Evolutionary conservation across 78 protist genomes (phyloP).

Genomic region (Polysphondylium violaceum): DNA sequence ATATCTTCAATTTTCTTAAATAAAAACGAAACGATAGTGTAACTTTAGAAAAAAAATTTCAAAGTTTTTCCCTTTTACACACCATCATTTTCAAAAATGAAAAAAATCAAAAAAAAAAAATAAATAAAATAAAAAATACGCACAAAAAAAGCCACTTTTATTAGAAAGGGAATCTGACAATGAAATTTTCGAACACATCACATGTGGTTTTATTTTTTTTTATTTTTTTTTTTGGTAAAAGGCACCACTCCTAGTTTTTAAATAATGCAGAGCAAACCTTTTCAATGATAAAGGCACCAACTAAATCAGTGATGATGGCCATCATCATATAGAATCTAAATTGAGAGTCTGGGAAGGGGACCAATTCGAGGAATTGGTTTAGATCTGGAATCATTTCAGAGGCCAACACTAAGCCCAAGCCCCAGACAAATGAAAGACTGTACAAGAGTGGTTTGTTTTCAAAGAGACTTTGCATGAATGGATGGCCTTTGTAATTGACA

Average conservation of each 20-base stretch:
- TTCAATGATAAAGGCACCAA: conserved; percentile 69
- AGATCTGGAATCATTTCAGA: conserved; percentile 35
- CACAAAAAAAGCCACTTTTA: too few relatives aligned
- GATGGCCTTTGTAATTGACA: conserved; percentile 92
- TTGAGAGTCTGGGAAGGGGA: conserved; percentile 53
- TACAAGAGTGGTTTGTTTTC: conserved; percentile 77
- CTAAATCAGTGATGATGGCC: conserved; percentile 30
- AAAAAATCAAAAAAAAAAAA: too few relatives aligned
- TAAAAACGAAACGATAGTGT: too few relatives aligned
- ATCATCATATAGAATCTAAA: conserved; percentile 18
- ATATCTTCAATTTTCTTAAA: too few relatives aligned
- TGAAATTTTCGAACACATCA: too few relatives aligned
- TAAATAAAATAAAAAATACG: too few relatives aligned
- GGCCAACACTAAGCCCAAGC: conserved; percentile 25
- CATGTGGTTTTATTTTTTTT: not conserved
- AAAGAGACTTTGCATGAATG: conserved; percentile 84
- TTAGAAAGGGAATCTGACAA: too few relatives aligned
- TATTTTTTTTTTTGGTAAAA: not conserved
- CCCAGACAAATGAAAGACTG: conserved; percentile 57
- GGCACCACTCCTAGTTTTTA: not conserved
- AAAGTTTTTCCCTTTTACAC: too few relatives aligned
- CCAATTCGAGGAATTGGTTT: conserved; percentile 51
- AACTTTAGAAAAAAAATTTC: too few relatives aligned
- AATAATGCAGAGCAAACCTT: conserved; percentile 38
- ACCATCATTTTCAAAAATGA: too few relatives aligned